Evolutionary conservation across 2,329 filamentous ascomycete species (phyloP), one percentile per base, ranked within the genome.

Genomic region (Cyphellophora europaea): DNA sequence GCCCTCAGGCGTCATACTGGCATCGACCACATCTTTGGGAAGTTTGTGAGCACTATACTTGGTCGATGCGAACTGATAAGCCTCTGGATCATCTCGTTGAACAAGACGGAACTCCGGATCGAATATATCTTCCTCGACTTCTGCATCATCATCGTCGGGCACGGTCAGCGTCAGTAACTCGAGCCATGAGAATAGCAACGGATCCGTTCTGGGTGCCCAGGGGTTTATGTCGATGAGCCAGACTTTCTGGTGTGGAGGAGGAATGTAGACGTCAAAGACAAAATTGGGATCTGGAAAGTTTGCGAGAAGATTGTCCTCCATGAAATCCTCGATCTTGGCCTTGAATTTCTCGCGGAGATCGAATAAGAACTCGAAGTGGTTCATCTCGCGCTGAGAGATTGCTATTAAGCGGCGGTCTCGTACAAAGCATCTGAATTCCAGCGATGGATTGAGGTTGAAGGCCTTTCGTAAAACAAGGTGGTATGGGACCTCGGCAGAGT

Each of bases 361-460:
- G 48, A 70, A 71, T 54, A 96, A 69, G 55, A 95, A 98, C 10
- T 82, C 76, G 57, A 89, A 96, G 62, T 91, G 75, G 53, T 93
- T 94, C 33, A 89, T 71, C 55, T 96, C 89, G 4, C 91, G 76
- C 61, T 96, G 91, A 19, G 80, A 83, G 38, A 96, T 78, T 40
- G 78, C 87, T 27, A 98, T 70, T 11, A 98, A 69, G 35, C 74
- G 75, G 8, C 85, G 71, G 38, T 87, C 70, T 50, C 89, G 84
- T 25, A 96, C 91, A 53, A 96, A 98, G 56, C 88, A 95, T 15
- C 91, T 76, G 59, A 98, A 98, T 57, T 98, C 91, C 39, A 95
- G 75, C 0, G 86, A 82, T 0, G 88, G 86, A 55, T 95, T 91
- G 36, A 91, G 78, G 43, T 79, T 79, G 59, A 94, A 84, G 61